phyloP scores from a whole-genome alignment of 2,329 filamentous ascomycete species.

The Moelleriella libera region DNA sequence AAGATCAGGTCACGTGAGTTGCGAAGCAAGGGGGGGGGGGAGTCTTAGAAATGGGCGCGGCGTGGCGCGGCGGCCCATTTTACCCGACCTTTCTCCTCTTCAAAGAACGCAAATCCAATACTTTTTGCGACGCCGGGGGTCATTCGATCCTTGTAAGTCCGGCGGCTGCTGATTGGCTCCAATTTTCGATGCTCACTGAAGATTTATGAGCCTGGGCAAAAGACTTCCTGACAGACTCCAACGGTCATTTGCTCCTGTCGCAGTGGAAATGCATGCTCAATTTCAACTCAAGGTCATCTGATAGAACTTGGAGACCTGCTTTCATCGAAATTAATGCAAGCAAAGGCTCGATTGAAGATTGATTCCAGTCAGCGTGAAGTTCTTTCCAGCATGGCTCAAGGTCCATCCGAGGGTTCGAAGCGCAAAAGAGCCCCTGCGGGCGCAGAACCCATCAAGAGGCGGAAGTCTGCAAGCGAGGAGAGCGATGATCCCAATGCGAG shows the following conservation, averaged over 20 bases:
- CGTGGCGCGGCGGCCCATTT: background rate
- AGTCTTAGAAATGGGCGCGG: background rate
- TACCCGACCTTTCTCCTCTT: slow-evolving; percentile 11
- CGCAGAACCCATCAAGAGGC: slow-evolving; percentile 34
- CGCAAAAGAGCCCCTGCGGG: slow-evolving; percentile 33
- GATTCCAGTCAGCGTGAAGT: too few species aligned
- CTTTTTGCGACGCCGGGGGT: background rate
- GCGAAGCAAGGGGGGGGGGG: background rate
- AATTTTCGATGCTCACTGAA: slow-evolving; percentile 3
- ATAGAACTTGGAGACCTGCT: too few species aligned
- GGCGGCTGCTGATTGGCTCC: slow-evolving; percentile 2
- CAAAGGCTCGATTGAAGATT: too few species aligned
- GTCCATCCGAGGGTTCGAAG: slow-evolving; percentile 20
- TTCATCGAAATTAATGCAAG: too few species aligned
- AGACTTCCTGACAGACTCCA: background rate
- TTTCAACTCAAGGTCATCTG: too few species aligned
- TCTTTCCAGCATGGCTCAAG: slow-evolving; percentile 13
- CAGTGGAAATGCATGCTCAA: too few species aligned
- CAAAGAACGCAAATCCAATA: background rate
- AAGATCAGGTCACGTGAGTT: slow-evolving; percentile 21
- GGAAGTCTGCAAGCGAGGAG: slow-evolving; percentile 31
- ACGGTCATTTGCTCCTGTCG: too few species aligned
- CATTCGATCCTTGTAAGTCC: too few species aligned
- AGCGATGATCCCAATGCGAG: slow-evolving; percentile 42
- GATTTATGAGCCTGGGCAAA: background rate